These are phyloP conservation scores for Fusarium hainanense DNA, from an alignment of 2,329 filamentous ascomycete species.

Conservation along the genomic window DNA sequence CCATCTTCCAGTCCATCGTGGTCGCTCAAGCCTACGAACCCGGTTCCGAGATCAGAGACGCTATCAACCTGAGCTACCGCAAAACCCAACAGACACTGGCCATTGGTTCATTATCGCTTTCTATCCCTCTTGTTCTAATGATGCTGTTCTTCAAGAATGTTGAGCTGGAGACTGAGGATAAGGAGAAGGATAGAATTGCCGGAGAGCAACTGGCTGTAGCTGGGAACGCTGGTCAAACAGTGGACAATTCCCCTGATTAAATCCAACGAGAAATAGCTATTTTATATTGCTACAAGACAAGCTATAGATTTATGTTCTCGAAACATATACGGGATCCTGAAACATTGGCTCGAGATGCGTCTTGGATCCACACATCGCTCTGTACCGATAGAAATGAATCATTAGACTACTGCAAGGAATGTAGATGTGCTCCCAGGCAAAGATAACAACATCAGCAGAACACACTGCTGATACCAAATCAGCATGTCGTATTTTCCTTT, in stretches of 20 bases:
- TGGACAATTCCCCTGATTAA: background rate
- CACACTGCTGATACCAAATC: no score
- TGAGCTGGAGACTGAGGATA: conserved; percentile 19
- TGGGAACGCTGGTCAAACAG: background rate
- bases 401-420: no score
- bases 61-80: conserved; percentile 34
- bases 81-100: conserved; percentile 36
- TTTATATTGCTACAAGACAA: no score
- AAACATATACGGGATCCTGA: no score
- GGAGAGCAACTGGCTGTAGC: background rate
- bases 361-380: no score
- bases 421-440: no score
- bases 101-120: conserved; percentile 30
- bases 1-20: conserved; percentile 44
- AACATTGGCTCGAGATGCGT: no score
- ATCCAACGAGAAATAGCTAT: no score
- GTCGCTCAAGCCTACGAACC: conserved; percentile 30
- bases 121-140: conserved; percentile 19
- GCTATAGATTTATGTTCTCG: no score
- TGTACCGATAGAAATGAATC: no score
- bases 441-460: no score
- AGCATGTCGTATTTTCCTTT: no score
- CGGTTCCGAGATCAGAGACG: conserved; percentile 10
- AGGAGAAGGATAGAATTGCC: background rate
- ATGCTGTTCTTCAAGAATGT: conserved; percentile 38